These are phyloP conservation scores for Millerozyma acaciae DNA, from an alignment of 805 yeast species.

Conservation along the genomic window DNA sequence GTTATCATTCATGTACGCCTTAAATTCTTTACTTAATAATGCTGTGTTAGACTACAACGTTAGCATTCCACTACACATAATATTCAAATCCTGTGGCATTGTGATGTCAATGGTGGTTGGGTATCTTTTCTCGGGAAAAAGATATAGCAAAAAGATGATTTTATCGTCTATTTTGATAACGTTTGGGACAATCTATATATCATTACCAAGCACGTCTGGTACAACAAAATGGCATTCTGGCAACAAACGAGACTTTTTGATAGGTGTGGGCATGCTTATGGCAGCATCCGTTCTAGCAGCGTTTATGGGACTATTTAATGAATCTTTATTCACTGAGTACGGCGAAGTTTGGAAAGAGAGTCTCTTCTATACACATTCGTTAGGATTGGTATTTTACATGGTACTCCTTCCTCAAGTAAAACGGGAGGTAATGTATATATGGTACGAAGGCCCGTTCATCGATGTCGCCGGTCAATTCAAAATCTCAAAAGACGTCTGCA, in stretches of 20 bases:
- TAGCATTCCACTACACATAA: constrained; percentile 64
- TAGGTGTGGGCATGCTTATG: constrained; percentile 41
- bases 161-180: constrained; percentile 50
- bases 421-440: constrained; percentile 10
- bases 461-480: background rate
- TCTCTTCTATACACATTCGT: constrained; percentile 56
- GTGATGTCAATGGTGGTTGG: constrained; percentile 61
- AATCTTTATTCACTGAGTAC: constrained; percentile 43
- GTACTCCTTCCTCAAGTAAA: constrained; percentile 25
- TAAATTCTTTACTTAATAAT: constrained; percentile 53
- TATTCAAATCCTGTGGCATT: constrained; percentile 62
- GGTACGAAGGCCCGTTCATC: constrained; percentile 4
- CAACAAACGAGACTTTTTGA: constrained; percentile 7
- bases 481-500: constrained; percentile 12
- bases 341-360: constrained; percentile 65
- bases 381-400: constrained; percentile 52
- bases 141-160: constrained; percentile 45
- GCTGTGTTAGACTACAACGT: constrained; percentile 53
- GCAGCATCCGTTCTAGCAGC: constrained; percentile 51
- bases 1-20: constrained; percentile 48
- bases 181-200: constrained; percentile 48
- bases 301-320: constrained; percentile 56
- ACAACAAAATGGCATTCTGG: no score
- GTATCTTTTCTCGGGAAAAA: constrained; percentile 38
- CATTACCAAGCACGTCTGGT: constrained; percentile 17